phyloP scores from a whole-genome alignment of 129 eudicot species.

The Flaveria sonorensis region DNA sequence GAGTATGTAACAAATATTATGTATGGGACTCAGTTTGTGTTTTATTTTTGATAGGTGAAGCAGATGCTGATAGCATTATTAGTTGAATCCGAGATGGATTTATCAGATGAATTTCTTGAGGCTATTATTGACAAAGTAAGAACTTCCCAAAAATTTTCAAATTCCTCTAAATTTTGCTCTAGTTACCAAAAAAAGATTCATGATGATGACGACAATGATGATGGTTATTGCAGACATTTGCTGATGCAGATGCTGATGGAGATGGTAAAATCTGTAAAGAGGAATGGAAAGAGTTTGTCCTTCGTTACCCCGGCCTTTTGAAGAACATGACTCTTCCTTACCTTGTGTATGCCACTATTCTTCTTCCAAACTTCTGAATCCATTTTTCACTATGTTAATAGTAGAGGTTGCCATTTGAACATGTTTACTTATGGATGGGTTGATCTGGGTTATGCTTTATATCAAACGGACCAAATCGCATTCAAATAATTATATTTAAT shows the following conservation, averaged over 20 bases:
- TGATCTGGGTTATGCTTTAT: background rate
- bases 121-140: constrained; percentile 12
- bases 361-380: background rate
- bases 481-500: no score
- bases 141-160: background rate
- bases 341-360: constrained; percentile 45
- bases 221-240: constrained; percentile 59
- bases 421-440: background rate
- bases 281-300: constrained; percentile 73
- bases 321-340: constrained; percentile 88
- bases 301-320: constrained; percentile 56
- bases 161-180: background rate
- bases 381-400: constrained; percentile 4
- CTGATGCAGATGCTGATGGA: constrained; percentile 69
- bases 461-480: background rate
- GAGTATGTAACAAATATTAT: background rate
- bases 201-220: background rate
- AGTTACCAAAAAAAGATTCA: background rate
- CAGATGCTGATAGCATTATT: constrained; percentile 87
- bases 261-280: constrained; percentile 71
- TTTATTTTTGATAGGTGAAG: constrained; percentile 57
- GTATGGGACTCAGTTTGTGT: background rate
- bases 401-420: background rate
- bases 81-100: constrained; percentile 68
- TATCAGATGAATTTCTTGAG: constrained; percentile 86